Conservation (phyloP, 2,329 filamentous ascomycete genomes). For the Claviceps maximensis region DNA sequence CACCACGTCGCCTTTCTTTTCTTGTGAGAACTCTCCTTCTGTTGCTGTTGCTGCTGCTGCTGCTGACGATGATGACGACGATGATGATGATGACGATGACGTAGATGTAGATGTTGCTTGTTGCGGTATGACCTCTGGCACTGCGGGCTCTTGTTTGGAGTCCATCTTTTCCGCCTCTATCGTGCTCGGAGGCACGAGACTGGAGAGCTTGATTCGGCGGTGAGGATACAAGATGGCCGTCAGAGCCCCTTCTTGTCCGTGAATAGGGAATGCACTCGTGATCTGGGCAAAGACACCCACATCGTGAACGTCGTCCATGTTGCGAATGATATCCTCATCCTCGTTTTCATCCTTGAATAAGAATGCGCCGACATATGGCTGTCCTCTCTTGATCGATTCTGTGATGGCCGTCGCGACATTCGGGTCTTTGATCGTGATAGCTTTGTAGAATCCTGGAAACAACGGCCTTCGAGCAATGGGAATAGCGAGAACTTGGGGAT, state of each 20-base stretch:
- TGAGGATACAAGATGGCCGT: conserved; percentile 95
- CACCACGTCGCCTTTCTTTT: conserved; percentile 86
- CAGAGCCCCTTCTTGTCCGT: conserved; percentile 70
- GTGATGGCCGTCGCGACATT: conserved; percentile 85
- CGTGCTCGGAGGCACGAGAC: conserved; percentile 57
- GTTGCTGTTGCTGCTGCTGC: conserved; percentile 11
- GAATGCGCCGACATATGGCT: conserved; percentile 95
- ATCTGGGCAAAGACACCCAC: conserved; percentile 96
- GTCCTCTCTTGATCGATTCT: conserved; percentile 91
- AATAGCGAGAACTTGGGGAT: conserved; percentile 94
- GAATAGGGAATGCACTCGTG: conserved; percentile 86
- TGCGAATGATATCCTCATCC: conserved; percentile 88
- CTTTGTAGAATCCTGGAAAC: conserved; percentile 98
- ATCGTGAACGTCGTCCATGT: conserved; percentile 81
- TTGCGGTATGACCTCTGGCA: conserved; percentile 45
- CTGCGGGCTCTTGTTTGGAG: conserved; percentile 31
- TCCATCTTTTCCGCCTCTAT: conserved; percentile 38
- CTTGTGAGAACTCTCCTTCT: conserved; percentile 39
- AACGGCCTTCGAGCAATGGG: conserved; percentile 87
- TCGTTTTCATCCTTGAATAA: conserved; percentile 92
- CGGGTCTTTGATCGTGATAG: conserved; percentile 88
- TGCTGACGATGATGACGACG: neutral
- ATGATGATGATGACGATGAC: neutral
- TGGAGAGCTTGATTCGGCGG: conserved; percentile 80
- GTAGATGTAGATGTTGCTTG: conserved; percentile 24